Base-by-base conservation (phyloP, 2,329 filamentous ascomycete genomes). In the Arachnomyces sp. region DNA sequence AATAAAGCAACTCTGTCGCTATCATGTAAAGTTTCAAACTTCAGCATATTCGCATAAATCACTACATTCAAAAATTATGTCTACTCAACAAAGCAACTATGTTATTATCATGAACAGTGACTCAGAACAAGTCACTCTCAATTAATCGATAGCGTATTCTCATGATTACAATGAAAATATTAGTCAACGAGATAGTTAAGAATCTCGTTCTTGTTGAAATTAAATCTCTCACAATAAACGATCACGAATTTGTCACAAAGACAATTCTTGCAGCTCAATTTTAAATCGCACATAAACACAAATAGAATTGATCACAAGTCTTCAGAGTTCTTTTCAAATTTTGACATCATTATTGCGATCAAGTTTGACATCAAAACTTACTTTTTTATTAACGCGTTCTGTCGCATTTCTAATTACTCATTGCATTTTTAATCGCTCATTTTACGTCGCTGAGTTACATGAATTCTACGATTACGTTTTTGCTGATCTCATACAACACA, bases 161-260 rank as follows among this genome's bases (percentile, higher is more conserved):
- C 5, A 77, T 98, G 47, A 82, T 98, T 50, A 88, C 81, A 20
- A 79, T 94, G 61, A 85, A 84, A 57, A 88, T 84, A 1, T 76
- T 98, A 12, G 88, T 84, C 43, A 93, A 90, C 59, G 92, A 98
- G 66, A 83, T 96, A 40, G 89, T 90, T 47, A 98, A 98, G 71
- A 98, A 96, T 59, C 80, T 98, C 15, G 90, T 95, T n/a, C 78
- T 98, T 2, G 89, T 90, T 15, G 92, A 92, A 44, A 84, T 98
- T 53, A 84, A 84, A 42, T 90, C 87, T 28, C 73, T 98, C 45
- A 96, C 90, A 12, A 79, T 98, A 41, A 72, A 92, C 43, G 92
- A 98, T 63, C 76, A 84, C 54, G 79, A 82, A 40, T 47, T 67
- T 7, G 83, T 94, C 41, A 82, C 77, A 1, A 81, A 89, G 53